A percentile compares a stretch with the other conserved stretches of the same genome.
phyloP scores from a whole-genome alignment of 345 rosid species.

The Crucihimalaya himalaica region DNA sequence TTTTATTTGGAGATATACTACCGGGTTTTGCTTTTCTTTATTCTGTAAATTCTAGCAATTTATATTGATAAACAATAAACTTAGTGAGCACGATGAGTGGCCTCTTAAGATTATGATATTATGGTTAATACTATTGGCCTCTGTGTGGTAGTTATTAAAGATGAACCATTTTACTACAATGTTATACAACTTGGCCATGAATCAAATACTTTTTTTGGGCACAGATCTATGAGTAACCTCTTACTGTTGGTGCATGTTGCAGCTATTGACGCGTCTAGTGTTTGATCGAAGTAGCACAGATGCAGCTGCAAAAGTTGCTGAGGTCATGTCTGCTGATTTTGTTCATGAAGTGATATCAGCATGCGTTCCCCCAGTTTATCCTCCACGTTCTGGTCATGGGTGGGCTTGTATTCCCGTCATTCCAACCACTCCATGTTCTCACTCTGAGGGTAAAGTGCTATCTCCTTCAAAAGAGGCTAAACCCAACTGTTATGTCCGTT shows the following conservation, averaged over 20 bases:
- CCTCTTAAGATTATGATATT: conserved; percentile 10
- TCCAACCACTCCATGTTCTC: conserved; percentile 55
- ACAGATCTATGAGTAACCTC: conserved; percentile 11
- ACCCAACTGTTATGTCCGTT: conserved; percentile 69
- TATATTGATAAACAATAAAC: neutral
- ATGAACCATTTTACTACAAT: neutral
- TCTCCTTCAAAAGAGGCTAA: conserved; percentile 77
- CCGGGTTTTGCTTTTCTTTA: neutral
- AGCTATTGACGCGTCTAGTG: conserved; percentile 95
- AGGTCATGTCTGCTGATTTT: conserved; percentile 94
- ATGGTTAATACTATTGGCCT: neutral
- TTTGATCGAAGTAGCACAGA: conserved; percentile 95
- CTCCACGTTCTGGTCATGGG: conserved; percentile 92
- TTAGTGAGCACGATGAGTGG: neutral
- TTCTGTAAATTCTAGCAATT: conserved; percentile 13
- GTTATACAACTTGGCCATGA: neutral
- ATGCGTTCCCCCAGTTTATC: conserved; percentile 96
- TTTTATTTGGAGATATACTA: conserved; percentile 3
- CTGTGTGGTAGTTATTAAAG: neutral
- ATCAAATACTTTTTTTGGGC: neutral
- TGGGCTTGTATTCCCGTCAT: conserved; percentile 95
- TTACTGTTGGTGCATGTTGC: conserved; percentile 45
- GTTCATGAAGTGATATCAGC: conserved; percentile 97
- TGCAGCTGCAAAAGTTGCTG: conserved; percentile 96
- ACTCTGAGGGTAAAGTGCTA: conserved; percentile 62